Percentiles rank a stretch among this genome's conserved stretches.
phyloP scores from a whole-genome alignment of 163 green algal genomes.

The Botryococcus braunii region DNA sequence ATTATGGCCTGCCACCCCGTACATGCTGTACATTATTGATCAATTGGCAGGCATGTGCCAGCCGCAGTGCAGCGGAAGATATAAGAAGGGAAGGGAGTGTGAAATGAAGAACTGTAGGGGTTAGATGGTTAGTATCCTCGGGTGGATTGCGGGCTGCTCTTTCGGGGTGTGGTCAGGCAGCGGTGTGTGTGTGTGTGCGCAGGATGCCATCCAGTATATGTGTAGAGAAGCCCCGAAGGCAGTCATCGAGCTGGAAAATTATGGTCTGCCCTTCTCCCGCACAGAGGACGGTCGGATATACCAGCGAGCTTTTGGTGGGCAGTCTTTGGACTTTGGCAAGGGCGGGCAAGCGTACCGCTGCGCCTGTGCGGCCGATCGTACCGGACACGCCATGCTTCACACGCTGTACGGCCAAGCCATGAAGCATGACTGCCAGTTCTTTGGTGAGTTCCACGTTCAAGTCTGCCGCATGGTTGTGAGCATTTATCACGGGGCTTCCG shows the following conservation, averaged over 20 bases:
- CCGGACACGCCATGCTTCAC: slow-evolving; percentile 97
- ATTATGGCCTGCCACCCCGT: too few relatives aligned
- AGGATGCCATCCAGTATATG: slow-evolving; percentile 65
- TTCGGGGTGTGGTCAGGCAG: too few relatives aligned
- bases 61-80: too few relatives aligned
- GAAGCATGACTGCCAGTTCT: slow-evolving; percentile 94
- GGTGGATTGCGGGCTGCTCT: too few relatives aligned
- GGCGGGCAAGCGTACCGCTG: slow-evolving; percentile 85
- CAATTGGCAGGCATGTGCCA: too few relatives aligned
- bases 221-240: slow-evolving; percentile 87
- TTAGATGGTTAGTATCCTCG: too few relatives aligned
- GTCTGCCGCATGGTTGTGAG: too few relatives aligned
- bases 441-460: slow-evolving; percentile 74
- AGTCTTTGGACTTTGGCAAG: slow-evolving; percentile 92
- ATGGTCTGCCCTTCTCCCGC: slow-evolving; percentile 94
- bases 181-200: too few relatives aligned
- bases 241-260: slow-evolving; percentile 98
- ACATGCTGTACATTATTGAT: too few relatives aligned
- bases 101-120: too few relatives aligned
- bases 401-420: slow-evolving; percentile 93
- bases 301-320: slow-evolving; percentile 94
- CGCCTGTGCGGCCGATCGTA: slow-evolving; percentile 86
- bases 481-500: too few relatives aligned
- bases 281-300: slow-evolving; percentile 99
- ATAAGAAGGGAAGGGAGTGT: too few relatives aligned